Conservation (phyloP, 768 basidiomycete species). For the Hemileccinum rubropunctum region DNA sequence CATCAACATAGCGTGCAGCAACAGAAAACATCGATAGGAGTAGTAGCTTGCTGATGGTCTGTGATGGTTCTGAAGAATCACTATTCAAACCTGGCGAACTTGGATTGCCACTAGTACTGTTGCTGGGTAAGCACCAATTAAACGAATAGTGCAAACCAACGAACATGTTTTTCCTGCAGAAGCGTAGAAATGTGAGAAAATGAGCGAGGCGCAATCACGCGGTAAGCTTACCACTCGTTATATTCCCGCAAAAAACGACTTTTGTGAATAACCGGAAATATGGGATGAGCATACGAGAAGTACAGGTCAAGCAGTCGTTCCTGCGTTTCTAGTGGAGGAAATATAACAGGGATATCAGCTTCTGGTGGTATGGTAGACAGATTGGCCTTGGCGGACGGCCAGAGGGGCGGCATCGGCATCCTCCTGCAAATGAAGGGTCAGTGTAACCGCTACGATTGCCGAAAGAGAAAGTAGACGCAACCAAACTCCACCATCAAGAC, state of each 20-base stretch:
- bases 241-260: constrained; percentile 66
- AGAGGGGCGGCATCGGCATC: constrained; percentile 71
- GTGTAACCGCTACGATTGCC: constrained; percentile 3
- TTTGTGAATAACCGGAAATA: constrained; percentile 80
- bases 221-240: constrained; percentile 42
- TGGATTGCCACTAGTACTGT: constrained; percentile 35
- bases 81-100: constrained; percentile 25
- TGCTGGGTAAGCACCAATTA: constrained; percentile 21
- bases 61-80: constrained; percentile 46
- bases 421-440: constrained; percentile 42
- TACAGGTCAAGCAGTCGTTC: constrained; percentile 70
- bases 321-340: constrained; percentile 65
- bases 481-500: constrained; percentile 70
- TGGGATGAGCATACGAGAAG: constrained; percentile 81
- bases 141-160: neutral
- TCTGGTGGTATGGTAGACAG: constrained; percentile 39
- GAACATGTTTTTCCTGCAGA: constrained; percentile 28
- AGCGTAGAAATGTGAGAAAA: constrained; percentile 1
- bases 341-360: constrained; percentile 40
- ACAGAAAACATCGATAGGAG: constrained; percentile 81
- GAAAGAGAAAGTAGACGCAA: constrained; percentile 30
- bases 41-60: constrained; percentile 64
- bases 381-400: constrained; percentile 57
- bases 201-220: neutral
- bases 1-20: constrained; percentile 68